A percentile compares a stretch with the other conserved stretches of the same genome.
These are phyloP conservation scores for Leccinum imitatum DNA, from an alignment of 768 basidiomycete species.

Conservation along the genomic window DNA sequence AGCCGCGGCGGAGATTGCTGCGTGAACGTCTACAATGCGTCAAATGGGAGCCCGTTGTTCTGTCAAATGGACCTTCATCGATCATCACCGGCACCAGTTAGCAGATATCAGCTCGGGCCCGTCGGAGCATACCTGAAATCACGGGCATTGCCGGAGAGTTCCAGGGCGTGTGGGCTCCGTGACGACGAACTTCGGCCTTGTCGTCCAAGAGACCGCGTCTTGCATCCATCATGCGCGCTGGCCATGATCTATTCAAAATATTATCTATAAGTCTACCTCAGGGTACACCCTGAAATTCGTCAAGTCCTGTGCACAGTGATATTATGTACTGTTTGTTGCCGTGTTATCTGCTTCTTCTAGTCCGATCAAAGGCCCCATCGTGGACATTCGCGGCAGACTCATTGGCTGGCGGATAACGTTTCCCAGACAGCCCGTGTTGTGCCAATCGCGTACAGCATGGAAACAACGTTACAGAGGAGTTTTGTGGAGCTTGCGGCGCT, in stretches of 20 bases:
- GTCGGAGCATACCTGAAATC: conserved; percentile 5
- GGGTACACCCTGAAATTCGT: conserved; percentile 33
- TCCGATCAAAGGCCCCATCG: conserved; percentile 24
- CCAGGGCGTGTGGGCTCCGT: not conserved
- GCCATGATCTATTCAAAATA: conserved; percentile 13
- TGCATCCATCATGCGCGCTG: conserved; percentile 7
- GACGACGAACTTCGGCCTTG: conserved; percentile 8
- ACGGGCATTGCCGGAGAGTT: conserved; percentile 2
- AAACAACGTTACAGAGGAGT: conserved; percentile 24
- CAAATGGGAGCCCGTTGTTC: too few relatives aligned
- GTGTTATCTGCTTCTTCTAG: conserved; percentile 22
- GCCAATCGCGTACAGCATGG: conserved; percentile 20
- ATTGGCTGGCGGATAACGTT: conserved; percentile 22
- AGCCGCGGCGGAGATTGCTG: conserved; percentile 33
- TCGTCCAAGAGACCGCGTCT: not conserved
- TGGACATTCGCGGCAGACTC: conserved; percentile 7
- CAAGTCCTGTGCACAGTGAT: conserved; percentile 25
- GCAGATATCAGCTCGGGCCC: conserved; percentile 22
- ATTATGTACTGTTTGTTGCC: conserved; percentile 32
- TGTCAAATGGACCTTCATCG: too few relatives aligned
- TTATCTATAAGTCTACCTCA: conserved; percentile 17
- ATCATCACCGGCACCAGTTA: conserved; percentile 14
- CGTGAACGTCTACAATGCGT: not conserved
- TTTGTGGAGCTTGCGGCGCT: conserved; percentile 16
- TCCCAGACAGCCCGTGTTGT: conserved; percentile 14